phyloP scores from a whole-genome alignment of 2,329 filamentous ascomycete genomes.

The Diaporthe citri region DNA sequence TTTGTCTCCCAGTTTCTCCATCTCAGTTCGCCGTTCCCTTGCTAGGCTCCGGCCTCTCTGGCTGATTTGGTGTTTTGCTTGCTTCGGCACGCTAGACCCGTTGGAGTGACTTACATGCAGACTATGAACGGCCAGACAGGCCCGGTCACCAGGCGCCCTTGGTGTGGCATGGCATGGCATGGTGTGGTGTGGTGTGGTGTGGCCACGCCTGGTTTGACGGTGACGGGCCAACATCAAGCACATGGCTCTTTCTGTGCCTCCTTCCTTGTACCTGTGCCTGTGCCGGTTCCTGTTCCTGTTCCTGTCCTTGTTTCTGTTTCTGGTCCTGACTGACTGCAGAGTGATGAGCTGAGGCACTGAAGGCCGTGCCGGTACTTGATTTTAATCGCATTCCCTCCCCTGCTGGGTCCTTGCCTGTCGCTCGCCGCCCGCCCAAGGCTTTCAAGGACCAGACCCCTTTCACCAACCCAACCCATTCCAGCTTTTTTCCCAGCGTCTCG shows the following conservation, averaged over 20 bases:
- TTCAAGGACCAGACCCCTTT: slow-evolving; percentile 23
- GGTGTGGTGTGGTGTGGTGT: slow-evolving; percentile 21
- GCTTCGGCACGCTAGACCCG: not conserved
- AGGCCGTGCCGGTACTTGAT: slow-evolving; percentile 15
- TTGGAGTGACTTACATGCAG: slow-evolving; percentile 7
- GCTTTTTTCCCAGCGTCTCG: slow-evolving; percentile 4
- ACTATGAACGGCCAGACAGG: slow-evolving; percentile 1
- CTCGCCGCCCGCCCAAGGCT: not conserved
- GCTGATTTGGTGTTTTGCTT: not conserved
- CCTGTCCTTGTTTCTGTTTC: not conserved
- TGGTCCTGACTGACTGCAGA: not conserved
- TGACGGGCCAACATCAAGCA: not conserved
- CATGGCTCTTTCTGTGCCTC: not conserved
- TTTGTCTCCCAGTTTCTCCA: not conserved
- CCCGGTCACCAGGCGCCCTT: not conserved
- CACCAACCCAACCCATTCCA: slow-evolving; percentile 15
- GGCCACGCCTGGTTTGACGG: slow-evolving; percentile 8
- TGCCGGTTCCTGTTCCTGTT: not conserved
- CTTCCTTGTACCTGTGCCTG: not conserved
- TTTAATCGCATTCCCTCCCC: slow-evolving; percentile 21
- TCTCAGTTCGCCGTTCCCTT: too few relatives aligned
- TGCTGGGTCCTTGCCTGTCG: slow-evolving; percentile 15
- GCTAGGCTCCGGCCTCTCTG: not conserved
- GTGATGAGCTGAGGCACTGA: not conserved
- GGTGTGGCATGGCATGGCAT: not conserved